Evolutionary conservation across 305 asterid species (phyloP), one percentile per base, ranked within the genome.

Genomic region (Solanum aculeatissimum): DNA sequence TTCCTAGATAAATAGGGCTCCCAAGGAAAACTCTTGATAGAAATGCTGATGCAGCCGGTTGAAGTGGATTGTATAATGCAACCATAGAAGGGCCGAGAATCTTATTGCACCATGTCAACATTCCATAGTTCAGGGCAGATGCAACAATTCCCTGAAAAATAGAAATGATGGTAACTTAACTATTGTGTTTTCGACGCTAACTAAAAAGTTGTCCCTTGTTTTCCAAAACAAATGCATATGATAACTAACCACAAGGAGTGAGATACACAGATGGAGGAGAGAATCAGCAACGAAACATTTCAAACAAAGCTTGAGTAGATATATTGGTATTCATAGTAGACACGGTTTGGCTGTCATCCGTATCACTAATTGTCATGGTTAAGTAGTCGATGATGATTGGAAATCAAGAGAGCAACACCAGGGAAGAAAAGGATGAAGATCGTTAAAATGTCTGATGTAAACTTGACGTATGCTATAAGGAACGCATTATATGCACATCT

Each of bases 1-100:
- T 95, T 94, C 99, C 99, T 81, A 97, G 88, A 90, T 94, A 97
- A 87, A 97, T 90, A 15, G 98, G 96, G 92, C 97, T 95, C 82
- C 98, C 98, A 3, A 97, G 96, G 90, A 97, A 97, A 85, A 94
- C 85, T 86, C 93, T 91, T 71, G 99, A 94, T 82, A 97, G 89
- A 84, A 97, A 92, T 9, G 99, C 95, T 8, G 99, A 93, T 7
- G 93, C 94, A 83, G 94, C 98, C 68, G 99, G 99, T 88, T 97
- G 99, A 55, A 97, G 98, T 1, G 98, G 99, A 89, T 87, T 94
- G 85, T 97, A 97, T 51, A 97, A 86, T 32, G 99, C 98, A 87
- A 97, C 99, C 90, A 95, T 83, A 68, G 99, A 87, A 57, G 99
- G 99, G 84, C 99, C 98, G 14, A 97, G 91, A 57, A 90, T 89